Conservation (phyloP, 2,329 filamentous ascomycete genomes). For the Balansia obtecta region DNA sequence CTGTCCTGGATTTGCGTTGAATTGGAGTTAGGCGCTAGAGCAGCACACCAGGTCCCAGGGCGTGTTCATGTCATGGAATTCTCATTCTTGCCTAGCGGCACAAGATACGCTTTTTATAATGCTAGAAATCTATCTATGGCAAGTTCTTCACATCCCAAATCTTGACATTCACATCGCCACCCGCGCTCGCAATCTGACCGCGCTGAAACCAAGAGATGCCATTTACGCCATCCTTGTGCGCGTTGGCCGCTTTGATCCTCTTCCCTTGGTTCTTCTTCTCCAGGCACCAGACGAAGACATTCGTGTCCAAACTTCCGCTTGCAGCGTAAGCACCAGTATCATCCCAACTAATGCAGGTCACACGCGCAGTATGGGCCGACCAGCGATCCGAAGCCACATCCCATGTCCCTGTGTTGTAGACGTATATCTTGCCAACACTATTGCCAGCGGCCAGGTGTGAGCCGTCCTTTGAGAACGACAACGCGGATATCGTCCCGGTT, state of each 20-base stretch:
- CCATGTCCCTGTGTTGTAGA: conserved; percentile 52
- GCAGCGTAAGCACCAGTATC: conserved; percentile 62
- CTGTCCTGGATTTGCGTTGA: background rate
- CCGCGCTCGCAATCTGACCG: conserved; percentile 62
- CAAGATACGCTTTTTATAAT: background rate
- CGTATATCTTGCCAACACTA: conserved; percentile 74
- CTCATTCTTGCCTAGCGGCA: no score
- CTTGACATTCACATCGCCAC: conserved; percentile 84
- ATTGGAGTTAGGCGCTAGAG: background rate
- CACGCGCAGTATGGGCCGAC: conserved; percentile 48
- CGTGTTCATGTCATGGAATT: background rate
- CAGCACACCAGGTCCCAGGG: background rate
- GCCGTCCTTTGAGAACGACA: conserved; percentile 77
- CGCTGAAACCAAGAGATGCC: conserved; percentile 70
- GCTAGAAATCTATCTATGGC: conserved; percentile 13
- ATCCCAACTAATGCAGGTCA: conserved; percentile 61
- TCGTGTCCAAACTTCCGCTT: conserved; percentile 80
- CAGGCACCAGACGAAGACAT: conserved; percentile 86
- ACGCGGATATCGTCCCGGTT: conserved; percentile 58
- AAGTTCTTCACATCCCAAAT: conserved; percentile 49
- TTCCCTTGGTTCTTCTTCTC: conserved; percentile 66
- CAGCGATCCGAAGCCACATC: conserved; percentile 65
- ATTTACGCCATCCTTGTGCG: conserved; percentile 91
- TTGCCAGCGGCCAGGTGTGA: conserved; percentile 71
- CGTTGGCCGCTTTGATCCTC: conserved; percentile 71